phyloP scores from a whole-genome alignment of 1,139 yeast species.

The Sugiyamaella japonica region DNA sequence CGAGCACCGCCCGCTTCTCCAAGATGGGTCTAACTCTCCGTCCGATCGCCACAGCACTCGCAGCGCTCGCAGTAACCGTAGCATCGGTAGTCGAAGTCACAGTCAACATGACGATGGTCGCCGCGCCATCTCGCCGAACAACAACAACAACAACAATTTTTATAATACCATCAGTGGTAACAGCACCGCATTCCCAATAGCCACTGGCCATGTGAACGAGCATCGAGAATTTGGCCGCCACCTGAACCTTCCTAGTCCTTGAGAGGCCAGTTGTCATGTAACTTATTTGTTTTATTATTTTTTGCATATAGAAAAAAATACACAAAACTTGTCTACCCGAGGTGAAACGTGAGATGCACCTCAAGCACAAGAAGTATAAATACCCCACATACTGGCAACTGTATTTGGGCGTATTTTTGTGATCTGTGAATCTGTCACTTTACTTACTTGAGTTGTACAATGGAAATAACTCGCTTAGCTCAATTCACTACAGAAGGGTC shows the following conservation, averaged over 20 bases:
- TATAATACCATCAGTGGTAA: constrained; percentile 4
- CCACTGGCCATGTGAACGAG: constrained; percentile 31
- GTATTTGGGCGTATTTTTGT: no score
- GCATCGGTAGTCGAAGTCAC: constrained; percentile 5
- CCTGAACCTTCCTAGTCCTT: constrained; percentile 28
- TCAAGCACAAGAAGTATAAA: no score
- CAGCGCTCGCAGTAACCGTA: constrained; percentile 4
- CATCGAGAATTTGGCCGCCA: constrained; percentile 37
- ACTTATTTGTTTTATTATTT: not conserved
- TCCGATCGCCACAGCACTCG: constrained; percentile 7
- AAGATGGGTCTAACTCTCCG: constrained; percentile 6
- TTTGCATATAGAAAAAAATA: not conserved
- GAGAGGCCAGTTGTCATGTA: not conserved
- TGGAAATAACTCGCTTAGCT: constrained; percentile 12
- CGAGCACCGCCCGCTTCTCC: constrained; percentile 21
- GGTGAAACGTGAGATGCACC: no score
- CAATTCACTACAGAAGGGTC: not conserved
- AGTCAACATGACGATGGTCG: constrained; percentile 4
- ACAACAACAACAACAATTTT: not conserved
- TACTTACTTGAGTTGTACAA: not conserved
- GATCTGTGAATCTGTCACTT: not conserved
- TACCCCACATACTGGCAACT: no score
- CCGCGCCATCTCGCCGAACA: not conserved
- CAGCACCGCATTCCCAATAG: constrained; percentile 29
- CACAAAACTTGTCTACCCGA: not conserved